A percentile compares a stretch with the other conserved stretches of the same genome.
These are phyloP conservation scores for Tausonia pullulans DNA, from an alignment of 1,284 basidiomycete genomes.

Conservation along the genomic window DNA sequence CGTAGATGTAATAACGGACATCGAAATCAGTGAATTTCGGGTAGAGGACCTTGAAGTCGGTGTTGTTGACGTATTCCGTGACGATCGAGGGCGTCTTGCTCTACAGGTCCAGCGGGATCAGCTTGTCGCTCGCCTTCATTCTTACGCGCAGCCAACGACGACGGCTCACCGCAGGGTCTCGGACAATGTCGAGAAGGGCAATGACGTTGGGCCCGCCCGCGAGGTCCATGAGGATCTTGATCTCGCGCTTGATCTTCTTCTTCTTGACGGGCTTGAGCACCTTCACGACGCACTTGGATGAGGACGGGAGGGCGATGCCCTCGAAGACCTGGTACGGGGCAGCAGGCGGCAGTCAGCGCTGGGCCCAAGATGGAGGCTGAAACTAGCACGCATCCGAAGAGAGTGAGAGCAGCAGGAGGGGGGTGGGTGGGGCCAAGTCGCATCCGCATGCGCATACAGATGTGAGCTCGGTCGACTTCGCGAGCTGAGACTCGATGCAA, in stretches of 20 bases:
- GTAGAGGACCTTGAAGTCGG: constrained; percentile 96
- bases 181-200: constrained; percentile 82
- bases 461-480: not conserved
- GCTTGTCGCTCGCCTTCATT: constrained; percentile 24
- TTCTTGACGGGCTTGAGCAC: constrained; percentile 94
- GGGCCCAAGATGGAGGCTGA: not conserved
- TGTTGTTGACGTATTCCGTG: constrained; percentile 97
- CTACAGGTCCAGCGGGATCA: constrained; percentile 22
- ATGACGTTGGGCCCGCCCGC: constrained; percentile 87
- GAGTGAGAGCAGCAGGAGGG: not conserved
- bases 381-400: not conserved
- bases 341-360: not conserved
- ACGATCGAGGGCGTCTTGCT: constrained; percentile 95
- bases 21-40: constrained; percentile 90
- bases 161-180: constrained; percentile 50
- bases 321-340: constrained; percentile 55
- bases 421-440: too few species aligned
- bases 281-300: constrained; percentile 9
- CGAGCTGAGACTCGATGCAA: too few species aligned
- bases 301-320: constrained; percentile 7
- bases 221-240: constrained; percentile 95
- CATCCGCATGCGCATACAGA: too few species aligned
- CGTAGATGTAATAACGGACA: constrained; percentile 92
- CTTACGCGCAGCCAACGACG: too few species aligned
- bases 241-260: constrained; percentile 99